phyloP scores from a whole-genome alignment of 2,329 filamentous ascomycete genomes.

The Corniculantispora saksenae region DNA sequence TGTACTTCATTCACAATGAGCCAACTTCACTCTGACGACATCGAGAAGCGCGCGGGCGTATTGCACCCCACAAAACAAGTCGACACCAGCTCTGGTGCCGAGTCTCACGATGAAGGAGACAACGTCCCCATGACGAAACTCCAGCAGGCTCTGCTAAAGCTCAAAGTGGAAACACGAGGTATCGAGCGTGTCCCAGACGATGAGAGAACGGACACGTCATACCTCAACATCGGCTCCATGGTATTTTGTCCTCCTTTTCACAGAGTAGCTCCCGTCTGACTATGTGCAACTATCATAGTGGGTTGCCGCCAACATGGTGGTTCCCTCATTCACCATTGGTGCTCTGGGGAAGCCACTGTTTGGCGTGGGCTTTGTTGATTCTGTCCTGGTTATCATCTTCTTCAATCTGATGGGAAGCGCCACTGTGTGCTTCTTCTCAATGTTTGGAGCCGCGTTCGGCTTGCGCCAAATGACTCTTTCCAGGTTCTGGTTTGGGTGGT shows the following conservation, averaged over 20 bases:
- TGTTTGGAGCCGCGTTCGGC: constrained; percentile 71
- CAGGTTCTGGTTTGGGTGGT: constrained; percentile 72
- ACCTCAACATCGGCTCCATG: constrained; percentile 71
- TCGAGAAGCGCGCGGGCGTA: constrained; percentile 6
- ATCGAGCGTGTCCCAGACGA: constrained; percentile 73
- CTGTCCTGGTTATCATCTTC: constrained; percentile 68
- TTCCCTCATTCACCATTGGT: constrained; percentile 74
- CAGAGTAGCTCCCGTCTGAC: constrained; percentile 5
- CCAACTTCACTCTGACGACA: neutral
- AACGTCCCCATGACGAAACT: constrained; percentile 28
- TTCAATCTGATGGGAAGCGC: constrained; percentile 69
- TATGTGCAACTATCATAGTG: constrained; percentile 41
- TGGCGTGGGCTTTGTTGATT: constrained; percentile 67
- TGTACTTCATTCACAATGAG: neutral
- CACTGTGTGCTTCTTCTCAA: constrained; percentile 72
- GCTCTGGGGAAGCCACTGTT: constrained; percentile 65
- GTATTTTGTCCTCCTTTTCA: constrained; percentile 44
- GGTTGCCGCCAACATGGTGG: constrained; percentile 77
- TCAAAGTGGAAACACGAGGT: constrained; percentile 72
- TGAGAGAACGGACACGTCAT: constrained; percentile 65
- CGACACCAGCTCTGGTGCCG: neutral
- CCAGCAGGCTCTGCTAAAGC: constrained; percentile 63
- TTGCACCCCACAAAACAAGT: constrained; percentile 5
- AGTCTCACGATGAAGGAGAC: constrained; percentile 1
- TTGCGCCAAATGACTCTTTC: constrained; percentile 75